Evolutionary conservation across 768 basidiomycete genomes (phyloP).

Genomic region (Pluteus cervinus): DNA sequence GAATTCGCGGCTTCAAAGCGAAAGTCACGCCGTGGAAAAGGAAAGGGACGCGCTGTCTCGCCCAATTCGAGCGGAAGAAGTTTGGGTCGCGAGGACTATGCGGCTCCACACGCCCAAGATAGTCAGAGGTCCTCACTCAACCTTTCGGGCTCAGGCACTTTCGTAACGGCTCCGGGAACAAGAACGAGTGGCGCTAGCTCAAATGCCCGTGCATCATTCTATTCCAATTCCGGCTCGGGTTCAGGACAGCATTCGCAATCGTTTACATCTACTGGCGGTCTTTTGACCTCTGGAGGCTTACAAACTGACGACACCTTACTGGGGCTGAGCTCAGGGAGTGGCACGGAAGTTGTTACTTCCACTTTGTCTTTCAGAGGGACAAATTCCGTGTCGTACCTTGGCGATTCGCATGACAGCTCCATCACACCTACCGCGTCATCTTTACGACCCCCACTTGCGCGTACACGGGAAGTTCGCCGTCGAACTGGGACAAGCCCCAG

Average conservation of each 20-base stretch:
- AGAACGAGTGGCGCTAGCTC: too few species aligned
- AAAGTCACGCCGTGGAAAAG: slow-evolving; percentile 27
- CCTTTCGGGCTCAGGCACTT: too few species aligned
- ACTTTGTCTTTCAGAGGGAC: slow-evolving; percentile 47
- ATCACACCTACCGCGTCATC: slow-evolving; percentile 45
- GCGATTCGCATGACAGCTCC: slow-evolving; percentile 42
- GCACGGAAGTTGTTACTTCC: slow-evolving; percentile 43
- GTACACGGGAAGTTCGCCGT: slow-evolving; percentile 53
- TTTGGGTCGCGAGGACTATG: slow-evolving; percentile 31
- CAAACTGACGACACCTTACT: slow-evolving; percentile 19
- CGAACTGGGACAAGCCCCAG: slow-evolving; percentile 37
- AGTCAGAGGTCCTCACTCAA: slow-evolving; percentile 24
- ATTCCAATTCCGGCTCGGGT: slow-evolving; percentile 26
- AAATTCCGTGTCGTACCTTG: slow-evolving; percentile 49
- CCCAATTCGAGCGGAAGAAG: slow-evolving; percentile 62
- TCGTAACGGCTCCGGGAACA: too few species aligned
- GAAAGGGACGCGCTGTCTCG: slow-evolving; percentile 37
- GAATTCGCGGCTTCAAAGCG: too few species aligned
- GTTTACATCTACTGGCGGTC: slow-evolving; percentile 31
- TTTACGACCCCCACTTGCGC: slow-evolving; percentile 38
- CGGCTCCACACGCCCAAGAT: slow-evolving; percentile 37
- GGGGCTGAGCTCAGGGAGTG: slow-evolving; percentile 27
- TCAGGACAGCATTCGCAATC: slow-evolving; percentile 23
- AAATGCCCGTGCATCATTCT: slow-evolving; percentile 30
- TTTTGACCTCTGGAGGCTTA: slow-evolving; percentile 18